phyloP scores from a whole-genome alignment of 768 basidiomycete genomes.

The Asterophora lycoperdoides region DNA sequence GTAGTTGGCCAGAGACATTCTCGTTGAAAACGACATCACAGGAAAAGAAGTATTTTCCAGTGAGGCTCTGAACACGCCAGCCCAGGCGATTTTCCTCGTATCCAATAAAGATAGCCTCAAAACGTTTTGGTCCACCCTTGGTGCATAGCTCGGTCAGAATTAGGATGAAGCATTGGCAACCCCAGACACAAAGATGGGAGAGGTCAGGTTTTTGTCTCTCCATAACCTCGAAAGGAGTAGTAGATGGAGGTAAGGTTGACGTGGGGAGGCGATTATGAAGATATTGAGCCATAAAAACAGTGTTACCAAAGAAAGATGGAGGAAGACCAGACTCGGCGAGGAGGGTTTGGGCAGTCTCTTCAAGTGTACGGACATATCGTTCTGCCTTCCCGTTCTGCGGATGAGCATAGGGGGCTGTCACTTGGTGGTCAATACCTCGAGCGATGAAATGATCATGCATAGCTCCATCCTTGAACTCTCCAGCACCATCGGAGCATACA shows the following conservation, averaged over 20 bases:
- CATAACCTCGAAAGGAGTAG: constrained; percentile 19
- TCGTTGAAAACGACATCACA: too few species aligned
- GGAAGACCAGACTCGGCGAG: constrained; percentile 21
- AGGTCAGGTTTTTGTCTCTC: constrained; percentile 17
- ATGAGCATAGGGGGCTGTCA: too few species aligned
- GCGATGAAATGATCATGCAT: too few species aligned
- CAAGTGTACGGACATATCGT: constrained; percentile 21
- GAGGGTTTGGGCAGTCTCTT: constrained; percentile 18
- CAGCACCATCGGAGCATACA: too few species aligned
- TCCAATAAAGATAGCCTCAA: constrained; percentile 20
- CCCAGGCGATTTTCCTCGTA: not conserved
- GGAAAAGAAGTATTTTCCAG: too few species aligned
- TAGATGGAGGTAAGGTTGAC: constrained; percentile 14
- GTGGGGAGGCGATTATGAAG: constrained; percentile 22
- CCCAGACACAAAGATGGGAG: constrained; percentile 14
- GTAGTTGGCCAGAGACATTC: too few species aligned
- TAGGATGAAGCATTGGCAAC: constrained; percentile 20
- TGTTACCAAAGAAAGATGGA: constrained; percentile 20
- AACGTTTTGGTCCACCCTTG: too few species aligned
- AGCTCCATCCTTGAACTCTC: too few species aligned
- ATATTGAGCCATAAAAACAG: constrained; percentile 16
- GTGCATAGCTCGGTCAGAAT: constrained; percentile 18
- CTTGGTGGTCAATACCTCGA: too few species aligned
- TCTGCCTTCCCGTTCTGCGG: constrained; percentile 16
- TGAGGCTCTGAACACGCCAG: too few species aligned